phyloP scores from a whole-genome alignment of 768 basidiomycete species.

The Harrya chromipes region DNA sequence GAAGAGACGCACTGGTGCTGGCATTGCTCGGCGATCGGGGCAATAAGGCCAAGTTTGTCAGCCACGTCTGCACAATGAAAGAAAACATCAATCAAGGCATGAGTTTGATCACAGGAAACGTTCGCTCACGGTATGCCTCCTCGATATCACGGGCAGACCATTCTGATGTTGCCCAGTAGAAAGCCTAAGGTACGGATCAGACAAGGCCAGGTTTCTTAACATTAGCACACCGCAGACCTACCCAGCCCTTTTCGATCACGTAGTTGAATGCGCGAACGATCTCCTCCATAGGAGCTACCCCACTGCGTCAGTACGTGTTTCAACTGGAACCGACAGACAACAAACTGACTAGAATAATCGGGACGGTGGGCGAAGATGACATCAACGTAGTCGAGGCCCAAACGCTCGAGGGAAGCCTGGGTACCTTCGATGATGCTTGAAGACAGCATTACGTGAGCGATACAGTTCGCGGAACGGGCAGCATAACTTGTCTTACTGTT shows the following conservation, averaged over 20 bases:
- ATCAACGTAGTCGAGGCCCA: conserved; percentile 55
- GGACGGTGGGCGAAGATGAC: conserved; percentile 49
- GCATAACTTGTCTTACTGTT: conserved; percentile 21
- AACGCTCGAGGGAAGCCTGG: conserved; percentile 46
- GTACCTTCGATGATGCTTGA: conserved; percentile 53
- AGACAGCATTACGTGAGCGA: background rate
- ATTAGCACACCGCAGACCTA: conserved; percentile 2
- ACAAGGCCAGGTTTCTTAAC: background rate
- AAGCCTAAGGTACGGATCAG: conserved; percentile 23
- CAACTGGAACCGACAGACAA: background rate
- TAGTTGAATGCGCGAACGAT: conserved; percentile 57
- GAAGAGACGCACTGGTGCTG: conserved; percentile 38
- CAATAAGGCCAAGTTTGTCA: conserved; percentile 45
- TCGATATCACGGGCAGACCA: conserved; percentile 53
- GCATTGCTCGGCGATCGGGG: conserved; percentile 53
- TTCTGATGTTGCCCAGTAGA: conserved; percentile 52
- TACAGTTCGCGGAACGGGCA: background rate
- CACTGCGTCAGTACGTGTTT: background rate
- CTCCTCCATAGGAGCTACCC: conserved; percentile 47
- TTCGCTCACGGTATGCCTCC: conserved; percentile 37
- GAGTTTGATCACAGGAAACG: background rate
- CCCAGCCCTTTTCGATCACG: conserved; percentile 49
- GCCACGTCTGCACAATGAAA: conserved; percentile 38
- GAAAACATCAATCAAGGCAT: background rate
- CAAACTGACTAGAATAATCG: conserved; percentile 34